Base-by-base conservation (phyloP, 1,284 basidiomycete species). In the Ceratobasidium sp. region DNA sequence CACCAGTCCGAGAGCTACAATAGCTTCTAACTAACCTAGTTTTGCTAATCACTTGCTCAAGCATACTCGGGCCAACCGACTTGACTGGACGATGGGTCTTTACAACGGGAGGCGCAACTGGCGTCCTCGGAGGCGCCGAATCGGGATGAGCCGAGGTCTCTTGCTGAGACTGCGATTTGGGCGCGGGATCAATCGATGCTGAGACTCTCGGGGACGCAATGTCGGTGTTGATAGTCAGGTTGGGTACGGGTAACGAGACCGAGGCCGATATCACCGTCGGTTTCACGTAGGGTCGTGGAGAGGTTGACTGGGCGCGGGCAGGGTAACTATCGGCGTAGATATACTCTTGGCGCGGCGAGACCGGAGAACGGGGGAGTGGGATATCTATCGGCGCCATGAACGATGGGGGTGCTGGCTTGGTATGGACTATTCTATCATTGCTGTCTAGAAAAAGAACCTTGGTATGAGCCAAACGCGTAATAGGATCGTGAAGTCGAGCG, bases 21-120 rank as follows among this genome's bases (percentile, higher is more conserved):
- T 53, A 36, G 14, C 26, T 5, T 39, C 36, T 6, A 5, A 50
- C 52, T 18, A 3, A 69, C 65, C 65, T 69, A 0, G 92, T 93
- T 79, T 87, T 90, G 80, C 90, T 92, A 72, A 90, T 81, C 50
- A 92, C 89, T 79, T 89, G 90, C 77, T 93, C 90, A 23, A 93
- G 83, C 16, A 82, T 80, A 77, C 89, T 92, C 10, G 73, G 67
- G 9, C 75, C 75, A 0, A 36, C 55, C 23, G 62, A 61, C 46
- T 60, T 73, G 89, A 90, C 18, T 89, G 88, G 28, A 8, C 52
- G 30, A 21, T 69, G 65, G 3, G 65, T 46, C 18, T n/a, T 59
- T 23, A 59, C 36, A 32, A 23, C 28, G 9, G 26, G 10, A 28
- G 32, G 9, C 12, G 12, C 62, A 9, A 34, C 62, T 14, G 62